Base-by-base conservation (phyloP, 2,329 filamentous ascomycete species). In the Trichoderma lentiforme region DNA sequence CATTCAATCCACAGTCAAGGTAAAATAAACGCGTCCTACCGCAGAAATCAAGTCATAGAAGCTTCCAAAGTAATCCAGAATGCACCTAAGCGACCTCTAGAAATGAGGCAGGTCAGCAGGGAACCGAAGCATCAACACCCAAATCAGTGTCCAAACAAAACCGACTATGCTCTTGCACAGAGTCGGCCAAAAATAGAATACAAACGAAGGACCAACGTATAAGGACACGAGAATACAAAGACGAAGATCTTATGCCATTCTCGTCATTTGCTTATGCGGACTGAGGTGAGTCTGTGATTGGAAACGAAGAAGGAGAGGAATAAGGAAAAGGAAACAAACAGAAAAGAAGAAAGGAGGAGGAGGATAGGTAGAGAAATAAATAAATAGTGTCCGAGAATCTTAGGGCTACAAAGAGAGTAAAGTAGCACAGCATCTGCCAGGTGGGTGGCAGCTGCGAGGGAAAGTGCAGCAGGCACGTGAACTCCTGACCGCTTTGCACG, bases 381-480 rank as follows among this genome's bases (percentile, higher is more conserved):
- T 21, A 18, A 56, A 24, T 53, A n/a, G 12, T 24, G 28, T 2
- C 6, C 7, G 34, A 30, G 39, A 21, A 62, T 30, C 15, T 28
- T 39, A 68, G 51, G 30, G 21, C 9, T 68, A 11, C 11, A 11
- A 1, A 26, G 18, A 21, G 18, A 8, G 14, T 12, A 5, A 34
- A 36, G 65, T 15, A 47, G n/a, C n/a, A 36, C 63, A n/a, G 32
- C 34, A 60, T 7, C n/a, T 69, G 65, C 39, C 47, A 64, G 68
- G 28, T 24, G 58, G 18, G 34, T 34, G 68, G n/a, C 68, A 70
- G 43, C 47, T 61, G 60, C 6, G 32, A 64, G 60, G 60, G 34
- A n/a, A 69, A 30, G 66, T 51, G 43, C 43, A 32, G 66, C 21
- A 12, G 24, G 60, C 68, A 70, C 68, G 68, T 70, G 68, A 43